Base-by-base conservation (phyloP, 768 basidiomycete genomes). In the Rhizopogon sp. region DNA sequence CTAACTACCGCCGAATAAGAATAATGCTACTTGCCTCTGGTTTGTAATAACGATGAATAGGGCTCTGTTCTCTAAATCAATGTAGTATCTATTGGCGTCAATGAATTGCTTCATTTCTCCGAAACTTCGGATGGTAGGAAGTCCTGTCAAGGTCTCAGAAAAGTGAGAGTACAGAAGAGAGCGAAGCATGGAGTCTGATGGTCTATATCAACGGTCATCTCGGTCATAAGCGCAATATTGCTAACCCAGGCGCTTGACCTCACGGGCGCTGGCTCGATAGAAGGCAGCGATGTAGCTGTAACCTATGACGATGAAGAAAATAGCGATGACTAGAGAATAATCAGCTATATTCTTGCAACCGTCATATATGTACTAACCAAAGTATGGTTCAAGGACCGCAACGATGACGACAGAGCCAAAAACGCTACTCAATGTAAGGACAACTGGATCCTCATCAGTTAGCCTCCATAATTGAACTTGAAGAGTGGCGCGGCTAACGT, bases 111-210 rank as follows among this genome's bases (percentile, higher is more conserved):
- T 64, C 2, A 79, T 74, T 61, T 82, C 81, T 35, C 85, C 83
- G 59, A 88, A 93, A 35, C 87, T 87, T 35, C 90, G 79, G 45
- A 90, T 82, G 5, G 86, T 89, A 0, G 82, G 76, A 29, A 85
- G 72, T 14, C 88, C 88, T 62, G 83, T 83, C 4, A 92, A 72
- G 1, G 84, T 87, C 66, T 91, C 90, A 0, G 86, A 81, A 64
- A 91, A 87, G 62, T 89, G 87, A 0, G 87, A 79, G 64, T 91
- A 92, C 8, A 92, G 76, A 9, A 85, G 70, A 2, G 86, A 88
- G 39, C 89, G 85, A 5, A 91, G 74, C 72, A 87, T 81, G 6
- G 85, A 76, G 65, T 90, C 88, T 82, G 50, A 40, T n/a, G 33
- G 42, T 8, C 25, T 9, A n/a, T 43, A 11, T 60, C 1, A 50